phyloP scores from a whole-genome alignment of 2,329 filamentous ascomycete genomes.

The Ascochyta lentis region DNA sequence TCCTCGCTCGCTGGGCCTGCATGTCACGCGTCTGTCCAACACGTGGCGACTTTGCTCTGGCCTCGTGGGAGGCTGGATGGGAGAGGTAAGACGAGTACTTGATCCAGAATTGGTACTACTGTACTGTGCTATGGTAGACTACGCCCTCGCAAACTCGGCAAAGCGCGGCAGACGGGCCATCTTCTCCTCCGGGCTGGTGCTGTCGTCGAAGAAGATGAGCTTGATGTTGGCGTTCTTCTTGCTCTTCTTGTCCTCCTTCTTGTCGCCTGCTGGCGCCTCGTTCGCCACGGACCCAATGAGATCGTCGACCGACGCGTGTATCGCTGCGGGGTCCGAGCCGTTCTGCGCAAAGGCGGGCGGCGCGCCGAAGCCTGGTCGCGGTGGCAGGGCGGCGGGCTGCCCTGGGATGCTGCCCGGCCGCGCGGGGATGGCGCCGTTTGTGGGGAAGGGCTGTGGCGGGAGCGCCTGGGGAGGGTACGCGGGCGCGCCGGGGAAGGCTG shows the following conservation, averaged over 20 bases:
- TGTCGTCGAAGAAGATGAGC: slow-evolving; percentile 83
- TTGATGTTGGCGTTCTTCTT: slow-evolving; percentile 67
- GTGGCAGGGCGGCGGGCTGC: slow-evolving; percentile 35
- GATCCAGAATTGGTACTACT: neutral
- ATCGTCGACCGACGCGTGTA: slow-evolving; percentile 57
- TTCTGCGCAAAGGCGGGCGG: slow-evolving; percentile 25
- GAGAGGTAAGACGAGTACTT: too few species aligned
- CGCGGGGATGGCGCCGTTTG: slow-evolving; percentile 30
- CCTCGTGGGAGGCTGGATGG: neutral
- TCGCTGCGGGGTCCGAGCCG: slow-evolving; percentile 20
- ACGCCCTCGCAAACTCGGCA: slow-evolving; percentile 51
- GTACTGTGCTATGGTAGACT: neutral
- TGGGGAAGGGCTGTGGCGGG: slow-evolving; percentile 25
- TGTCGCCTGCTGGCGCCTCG: slow-evolving; percentile 54
- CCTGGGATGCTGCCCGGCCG: slow-evolving; percentile 43
- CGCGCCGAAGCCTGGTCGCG: slow-evolving; percentile 49
- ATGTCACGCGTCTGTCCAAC: neutral
- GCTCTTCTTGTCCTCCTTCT: slow-evolving; percentile 59
- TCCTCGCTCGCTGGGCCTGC: neutral
- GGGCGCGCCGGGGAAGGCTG: slow-evolving; percentile 31
- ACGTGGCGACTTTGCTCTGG: neutral
- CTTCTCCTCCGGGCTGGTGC: slow-evolving; percentile 85
- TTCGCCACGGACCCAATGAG: slow-evolving; percentile 50
- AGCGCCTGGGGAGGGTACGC: slow-evolving; percentile 23
- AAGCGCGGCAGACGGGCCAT: slow-evolving; percentile 82